Base-by-base conservation (phyloP, 2,329 filamentous ascomycete species). In the Onygenales sp. region DNA sequence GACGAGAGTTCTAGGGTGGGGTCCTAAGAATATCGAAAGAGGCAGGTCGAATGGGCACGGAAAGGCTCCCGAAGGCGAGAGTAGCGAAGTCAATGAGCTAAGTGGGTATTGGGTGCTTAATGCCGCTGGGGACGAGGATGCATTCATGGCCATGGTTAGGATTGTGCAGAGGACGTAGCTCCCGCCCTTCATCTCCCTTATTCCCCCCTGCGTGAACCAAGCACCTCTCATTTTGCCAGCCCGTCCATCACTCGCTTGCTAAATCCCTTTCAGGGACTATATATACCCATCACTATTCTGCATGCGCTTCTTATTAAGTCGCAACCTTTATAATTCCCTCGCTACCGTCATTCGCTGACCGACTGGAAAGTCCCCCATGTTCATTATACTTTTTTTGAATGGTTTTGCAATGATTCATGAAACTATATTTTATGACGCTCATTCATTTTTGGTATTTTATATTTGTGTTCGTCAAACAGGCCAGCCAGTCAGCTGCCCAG, bases 1-100 rank as follows among this genome's bases (percentile, higher is more conserved):
- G 32, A 57, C 59, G 37, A 58, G 63, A 42, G 60, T 65, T 50
- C 55, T 67, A 17, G 65, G 64, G 42, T 66, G 63, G 63, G 65
- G 65, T 9, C 57, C 61, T 5, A 60, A 60, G 50, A 49, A 42
- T 10, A n/a, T 49, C 21, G 49, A 50, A 14, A 49, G 37, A 34
- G 21, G 37, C 2, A 52, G 4, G 40, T 27, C 31, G 7, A 48
- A 39, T 13, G 47, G 49, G 5, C 44, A 40, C 13, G 50, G 8
- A 39, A 6, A 27, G 5, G 37, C 50, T 11, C 21, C 42, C 21
- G 34, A 17, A 17, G 31, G 40, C 10, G 11, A 31, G 11, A 36
- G 33, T 32, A 42, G 14, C 13, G 27, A 21, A 21, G 39, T n/a
- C 39, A 43, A 52, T 17, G 50, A 42, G 21, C 6, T 46, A 31